Conservation (phyloP, 1,139 yeast species). For the Geotrichum carabidarum region DNA sequence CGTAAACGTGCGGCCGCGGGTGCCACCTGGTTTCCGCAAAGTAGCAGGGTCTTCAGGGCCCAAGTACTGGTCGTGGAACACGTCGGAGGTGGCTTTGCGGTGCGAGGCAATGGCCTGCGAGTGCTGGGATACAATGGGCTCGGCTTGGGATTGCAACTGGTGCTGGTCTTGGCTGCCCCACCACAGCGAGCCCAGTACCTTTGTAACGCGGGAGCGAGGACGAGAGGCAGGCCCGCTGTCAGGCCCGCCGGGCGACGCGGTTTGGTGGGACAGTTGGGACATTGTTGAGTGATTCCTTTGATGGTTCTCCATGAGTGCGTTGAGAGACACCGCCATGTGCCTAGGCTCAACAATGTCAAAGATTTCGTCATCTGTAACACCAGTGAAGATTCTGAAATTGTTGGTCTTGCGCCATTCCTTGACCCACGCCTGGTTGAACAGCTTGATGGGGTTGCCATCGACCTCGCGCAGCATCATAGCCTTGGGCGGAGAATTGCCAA, state of each 20-base stretch:
- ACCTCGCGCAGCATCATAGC: constrained; percentile 35
- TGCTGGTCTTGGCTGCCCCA: constrained; percentile 13
- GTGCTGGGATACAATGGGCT: neutral
- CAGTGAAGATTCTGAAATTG: constrained; percentile 66
- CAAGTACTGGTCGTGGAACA: constrained; percentile 1
- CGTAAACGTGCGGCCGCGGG: constrained; percentile 2
- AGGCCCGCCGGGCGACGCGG: neutral
- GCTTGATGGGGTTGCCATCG: constrained; percentile 42
- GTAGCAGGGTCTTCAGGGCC: neutral
- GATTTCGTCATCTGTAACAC: constrained; percentile 76
- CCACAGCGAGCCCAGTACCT: constrained; percentile 16
- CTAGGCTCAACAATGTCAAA: constrained; percentile 82
- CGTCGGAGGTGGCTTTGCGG: neutral
- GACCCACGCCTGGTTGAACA: constrained; percentile 55
- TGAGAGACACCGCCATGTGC: constrained; percentile 44
- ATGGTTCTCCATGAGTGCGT: constrained; percentile 1
- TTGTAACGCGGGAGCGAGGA: constrained; percentile 3
- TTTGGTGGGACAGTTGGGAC: constrained; percentile 5
- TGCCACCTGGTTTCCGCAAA: neutral
- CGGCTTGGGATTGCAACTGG: neutral
- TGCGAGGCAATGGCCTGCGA: neutral
- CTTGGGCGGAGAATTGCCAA: constrained; percentile 38
- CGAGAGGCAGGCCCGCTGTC: constrained; percentile 1
- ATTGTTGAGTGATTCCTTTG: constrained; percentile 3
- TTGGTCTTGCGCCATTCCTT: constrained; percentile 60